phyloP scores from a whole-genome alignment of 208 protist species.

The Leishmania lainsoni region DNA sequence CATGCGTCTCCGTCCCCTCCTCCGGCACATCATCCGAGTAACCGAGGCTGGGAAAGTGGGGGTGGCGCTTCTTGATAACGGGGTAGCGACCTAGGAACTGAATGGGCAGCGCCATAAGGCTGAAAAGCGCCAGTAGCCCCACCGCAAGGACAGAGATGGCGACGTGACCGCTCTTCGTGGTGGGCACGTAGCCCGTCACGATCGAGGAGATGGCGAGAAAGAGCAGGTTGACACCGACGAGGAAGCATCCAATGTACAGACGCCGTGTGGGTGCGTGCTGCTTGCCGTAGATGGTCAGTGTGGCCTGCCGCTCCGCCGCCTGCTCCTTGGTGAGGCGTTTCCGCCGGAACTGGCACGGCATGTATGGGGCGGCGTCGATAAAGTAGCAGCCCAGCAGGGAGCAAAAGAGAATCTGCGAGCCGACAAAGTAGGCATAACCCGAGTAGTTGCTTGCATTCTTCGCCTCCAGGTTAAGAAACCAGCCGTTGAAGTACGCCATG shows the following conservation, averaged over 20 bases:
- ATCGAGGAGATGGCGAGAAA: constrained; percentile 64
- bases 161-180: constrained; percentile 35
- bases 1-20: background rate
- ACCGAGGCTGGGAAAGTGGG: constrained; percentile 44
- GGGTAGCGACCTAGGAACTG: constrained; percentile 67
- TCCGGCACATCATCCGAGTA: constrained; percentile 28
- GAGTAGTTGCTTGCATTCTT: constrained; percentile 48
- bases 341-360: constrained; percentile 44
- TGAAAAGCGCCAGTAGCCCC: constrained; percentile 52
- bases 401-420: constrained; percentile 40
- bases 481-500: constrained; percentile 82
- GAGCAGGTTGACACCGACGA: constrained; percentile 47
- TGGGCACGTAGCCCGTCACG: constrained; percentile 47
- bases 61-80: constrained; percentile 39
- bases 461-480: constrained; percentile 46
- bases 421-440: constrained; percentile 69
- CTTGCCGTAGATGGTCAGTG: constrained; percentile 44
- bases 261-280: constrained; percentile 52
- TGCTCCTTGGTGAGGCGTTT: constrained; percentile 46
- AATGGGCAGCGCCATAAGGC: constrained; percentile 65
- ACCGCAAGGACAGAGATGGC: constrained; percentile 52
- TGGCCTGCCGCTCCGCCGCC: constrained; percentile 43
- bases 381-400: constrained; percentile 43
- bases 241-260: constrained; percentile 53
- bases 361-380: constrained; percentile 69